phyloP scores from a whole-genome alignment of 345 rosid species.

The Hevea brasiliensis region DNA sequence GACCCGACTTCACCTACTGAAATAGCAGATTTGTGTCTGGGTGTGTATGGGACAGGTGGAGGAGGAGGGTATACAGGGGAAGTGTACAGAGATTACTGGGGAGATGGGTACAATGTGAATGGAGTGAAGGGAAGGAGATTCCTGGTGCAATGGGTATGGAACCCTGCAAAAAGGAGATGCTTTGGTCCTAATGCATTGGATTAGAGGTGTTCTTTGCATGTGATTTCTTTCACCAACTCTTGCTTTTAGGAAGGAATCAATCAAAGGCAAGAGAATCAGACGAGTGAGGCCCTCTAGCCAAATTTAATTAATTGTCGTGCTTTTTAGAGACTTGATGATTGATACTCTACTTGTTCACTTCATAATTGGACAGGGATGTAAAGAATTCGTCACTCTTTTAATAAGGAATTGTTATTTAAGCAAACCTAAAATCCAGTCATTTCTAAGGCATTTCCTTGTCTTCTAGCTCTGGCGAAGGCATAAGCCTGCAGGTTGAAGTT shows the following conservation, averaged over 20 bases:
- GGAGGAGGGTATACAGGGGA: conserved; percentile 61
- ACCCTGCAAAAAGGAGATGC: conserved; percentile 53
- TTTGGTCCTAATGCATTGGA: conserved; percentile 63
- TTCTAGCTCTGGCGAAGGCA: no score
- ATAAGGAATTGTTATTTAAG: no score
- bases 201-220: conserved; percentile 17
- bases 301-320: no score
- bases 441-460: no score
- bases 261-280: neutral
- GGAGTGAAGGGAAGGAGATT: conserved; percentile 58
- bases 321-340: neutral
- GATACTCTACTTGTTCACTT: conserved; percentile 19
- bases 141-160: conserved; percentile 64
- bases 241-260: neutral
- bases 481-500: no score
- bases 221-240: neutral
- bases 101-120: conserved; percentile 52
- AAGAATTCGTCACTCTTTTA: neutral
- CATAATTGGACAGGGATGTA: neutral
- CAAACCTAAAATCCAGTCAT: no score
- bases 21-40: conserved; percentile 64
- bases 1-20: conserved; percentile 58
- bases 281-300: neutral
- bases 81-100: conserved; percentile 48
- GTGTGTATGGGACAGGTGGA: conserved; percentile 55